Conservation (phyloP, 371 early-diverging fungal genomes). For the Circinella minor region DNA sequence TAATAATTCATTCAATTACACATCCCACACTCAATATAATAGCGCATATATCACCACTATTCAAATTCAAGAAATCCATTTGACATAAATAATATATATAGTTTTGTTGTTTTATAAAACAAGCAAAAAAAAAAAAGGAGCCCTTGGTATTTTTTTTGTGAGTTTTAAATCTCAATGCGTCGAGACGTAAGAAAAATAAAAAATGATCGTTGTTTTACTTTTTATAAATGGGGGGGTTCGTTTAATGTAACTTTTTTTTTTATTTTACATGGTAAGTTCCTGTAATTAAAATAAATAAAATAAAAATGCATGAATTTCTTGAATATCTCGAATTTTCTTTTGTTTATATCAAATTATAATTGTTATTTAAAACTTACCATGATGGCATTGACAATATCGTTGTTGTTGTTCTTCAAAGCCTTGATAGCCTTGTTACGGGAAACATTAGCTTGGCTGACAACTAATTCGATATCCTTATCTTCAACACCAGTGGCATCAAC, state of each 20-base stretch:
- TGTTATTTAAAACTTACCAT: conserved; percentile 61
- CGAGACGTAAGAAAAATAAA: background rate
- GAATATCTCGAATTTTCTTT: background rate
- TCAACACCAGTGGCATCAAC: conserved; percentile 81
- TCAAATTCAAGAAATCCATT: too few species aligned
- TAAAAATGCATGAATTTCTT: background rate
- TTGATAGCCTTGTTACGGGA: conserved; percentile 90
- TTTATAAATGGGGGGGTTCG: background rate
- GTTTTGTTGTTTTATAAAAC: too few species aligned
- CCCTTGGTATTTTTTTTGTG: too few species aligned
- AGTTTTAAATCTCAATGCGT: background rate
- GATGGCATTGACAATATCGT: conserved; percentile 97
- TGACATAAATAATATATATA: too few species aligned
- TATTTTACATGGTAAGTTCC: conserved; percentile 25
- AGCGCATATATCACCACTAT: too few species aligned
- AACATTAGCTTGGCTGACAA: conserved; percentile 89
- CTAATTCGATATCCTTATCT: conserved; percentile 92
- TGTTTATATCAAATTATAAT: background rate
- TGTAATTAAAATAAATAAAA: background rate
- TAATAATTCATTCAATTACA: too few species aligned
- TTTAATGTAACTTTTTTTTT: background rate
- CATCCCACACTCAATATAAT: background rate
- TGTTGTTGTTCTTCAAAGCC: conserved; percentile 86
- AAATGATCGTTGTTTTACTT: background rate
- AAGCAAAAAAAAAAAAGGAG: too few species aligned